phyloP scores from a whole-genome alignment of 306 rosid species.

The Sechiopsis laciniata region DNA sequence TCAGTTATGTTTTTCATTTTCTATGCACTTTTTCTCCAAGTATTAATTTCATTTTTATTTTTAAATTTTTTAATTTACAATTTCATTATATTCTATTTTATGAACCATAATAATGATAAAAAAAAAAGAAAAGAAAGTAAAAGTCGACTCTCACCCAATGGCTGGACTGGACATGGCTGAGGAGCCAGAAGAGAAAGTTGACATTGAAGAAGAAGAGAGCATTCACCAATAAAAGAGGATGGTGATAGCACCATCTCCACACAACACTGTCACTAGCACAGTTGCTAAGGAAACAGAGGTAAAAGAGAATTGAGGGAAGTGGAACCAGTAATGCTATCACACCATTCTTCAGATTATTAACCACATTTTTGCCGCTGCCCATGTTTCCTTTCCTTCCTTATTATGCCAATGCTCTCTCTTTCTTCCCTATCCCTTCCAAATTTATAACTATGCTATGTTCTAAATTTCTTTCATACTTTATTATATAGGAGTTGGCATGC shows the following conservation, averaged over 20 bases:
- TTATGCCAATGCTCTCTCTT: neutral
- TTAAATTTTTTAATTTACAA: no score
- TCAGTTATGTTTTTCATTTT: no score
- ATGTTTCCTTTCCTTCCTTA: neutral
- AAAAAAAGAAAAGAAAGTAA: no score
- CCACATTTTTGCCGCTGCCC: neutral
- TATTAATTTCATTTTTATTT: no score
- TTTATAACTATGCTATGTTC: neutral
- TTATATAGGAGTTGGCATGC: neutral
- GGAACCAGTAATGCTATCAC: slow-evolving; percentile 55
- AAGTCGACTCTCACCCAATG: slow-evolving; percentile 68
- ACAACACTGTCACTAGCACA: slow-evolving; percentile 16
- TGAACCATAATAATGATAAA: no score
- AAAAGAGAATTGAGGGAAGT: slow-evolving; percentile 70
- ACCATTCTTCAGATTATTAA: slow-evolving; percentile 47
- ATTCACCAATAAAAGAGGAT: slow-evolving; percentile 73
- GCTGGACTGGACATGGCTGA: slow-evolving; percentile 57
- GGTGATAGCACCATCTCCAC: slow-evolving; percentile 74
- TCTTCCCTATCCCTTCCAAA: neutral
- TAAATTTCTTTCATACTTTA: neutral
- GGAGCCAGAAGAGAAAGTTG: slow-evolving; percentile 78
- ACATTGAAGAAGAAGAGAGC: slow-evolving; percentile 78
- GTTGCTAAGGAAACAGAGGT: slow-evolving; percentile 47
- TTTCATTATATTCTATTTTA: no score
- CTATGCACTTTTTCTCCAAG: no score